Evolutionary conservation across 208 protist species (phyloP).

Genomic region (Crithidia brevicula): DNA sequence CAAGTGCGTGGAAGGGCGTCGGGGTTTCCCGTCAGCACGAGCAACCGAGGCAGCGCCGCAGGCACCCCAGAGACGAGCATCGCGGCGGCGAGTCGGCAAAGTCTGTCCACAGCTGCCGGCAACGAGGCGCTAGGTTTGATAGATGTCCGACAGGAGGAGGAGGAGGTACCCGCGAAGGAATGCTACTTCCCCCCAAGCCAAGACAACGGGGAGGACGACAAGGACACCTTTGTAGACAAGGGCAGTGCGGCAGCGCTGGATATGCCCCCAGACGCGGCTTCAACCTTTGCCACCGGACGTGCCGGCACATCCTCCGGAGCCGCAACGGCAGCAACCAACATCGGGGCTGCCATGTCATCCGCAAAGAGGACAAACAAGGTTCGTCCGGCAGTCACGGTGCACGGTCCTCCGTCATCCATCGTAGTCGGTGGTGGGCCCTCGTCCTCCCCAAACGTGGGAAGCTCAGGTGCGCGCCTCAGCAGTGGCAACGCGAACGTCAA

Average conservation of each 20-base stretch:
- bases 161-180: slow-evolving; percentile 18
- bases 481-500: neutral
- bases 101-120: neutral
- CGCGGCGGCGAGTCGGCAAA: slow-evolving; percentile 1
- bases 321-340: neutral
- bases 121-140: neutral
- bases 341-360: neutral
- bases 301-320: neutral
- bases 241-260: slow-evolving; percentile 47
- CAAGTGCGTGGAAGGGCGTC: slow-evolving; percentile 38
- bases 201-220: slow-evolving; percentile 62
- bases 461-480: neutral
- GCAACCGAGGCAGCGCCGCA: slow-evolving; percentile 10
- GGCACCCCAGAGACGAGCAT: slow-evolving; percentile 7
- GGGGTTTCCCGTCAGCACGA: slow-evolving; percentile 19
- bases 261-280: neutral
- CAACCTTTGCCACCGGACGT: neutral
- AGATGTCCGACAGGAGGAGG: slow-evolving; percentile 1
- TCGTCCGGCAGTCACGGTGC: slow-evolving; percentile 12
- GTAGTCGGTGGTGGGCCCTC: neutral
- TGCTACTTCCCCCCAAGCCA: slow-evolving; percentile 23
- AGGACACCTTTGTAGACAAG: slow-evolving; percentile 90
- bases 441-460: neutral
- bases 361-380: slow-evolving; percentile 7
- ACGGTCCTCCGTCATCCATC: slow-evolving; percentile 7